Evolutionary conservation across 83 land plant species (phyloP), one percentile per base, ranked within the genome.

Genomic region (Thuja plicata): DNA sequence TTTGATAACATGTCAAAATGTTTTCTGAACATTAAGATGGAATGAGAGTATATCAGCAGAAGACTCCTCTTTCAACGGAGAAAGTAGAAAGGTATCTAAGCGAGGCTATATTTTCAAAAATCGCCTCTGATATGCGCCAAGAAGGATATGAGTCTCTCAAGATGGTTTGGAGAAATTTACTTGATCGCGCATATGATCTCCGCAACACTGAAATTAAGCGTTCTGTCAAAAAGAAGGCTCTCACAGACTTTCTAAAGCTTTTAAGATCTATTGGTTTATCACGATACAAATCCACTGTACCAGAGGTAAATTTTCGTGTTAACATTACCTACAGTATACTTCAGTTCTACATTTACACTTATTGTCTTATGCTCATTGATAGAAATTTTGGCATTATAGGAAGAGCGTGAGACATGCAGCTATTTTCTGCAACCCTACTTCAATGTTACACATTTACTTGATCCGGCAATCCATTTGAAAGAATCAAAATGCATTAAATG

Each of bases 221-320:
- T 77, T 86, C 80, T 19, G 89, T 89, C 73, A 95, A 94, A 88
- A 89, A 89, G 90, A 91, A 91, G 82, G 93, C 92, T 30, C 73
- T 95, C 1, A 40, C 88, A 40, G 87, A 90, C 34, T 88, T 94
- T 76, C 89, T 94, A 24, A 91, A 93, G 90, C 85, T 90, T 70
- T 84, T 94, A 73, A 91, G 92, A 86, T 89, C 76, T 38, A 89
- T 92, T 90, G 97, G 97, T 0, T 77, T 95, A 82, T 89, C 93
- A 3, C 90, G 41, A 81, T 94, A 91, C 88, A 93, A 87, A 78
- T 88, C 86, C 17, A 17, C 71, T 10, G 62, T 24, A 46, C 70
- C 86, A 38, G 89, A 92, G 96, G 94, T 90, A 74, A 86, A 88
- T 41, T n/a, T 48, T 34, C 21, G n/a, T 43, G 84, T 46, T 12